Conservation (phyloP, 768 basidiomycete species). For the Polyporus arcularius region DNA sequence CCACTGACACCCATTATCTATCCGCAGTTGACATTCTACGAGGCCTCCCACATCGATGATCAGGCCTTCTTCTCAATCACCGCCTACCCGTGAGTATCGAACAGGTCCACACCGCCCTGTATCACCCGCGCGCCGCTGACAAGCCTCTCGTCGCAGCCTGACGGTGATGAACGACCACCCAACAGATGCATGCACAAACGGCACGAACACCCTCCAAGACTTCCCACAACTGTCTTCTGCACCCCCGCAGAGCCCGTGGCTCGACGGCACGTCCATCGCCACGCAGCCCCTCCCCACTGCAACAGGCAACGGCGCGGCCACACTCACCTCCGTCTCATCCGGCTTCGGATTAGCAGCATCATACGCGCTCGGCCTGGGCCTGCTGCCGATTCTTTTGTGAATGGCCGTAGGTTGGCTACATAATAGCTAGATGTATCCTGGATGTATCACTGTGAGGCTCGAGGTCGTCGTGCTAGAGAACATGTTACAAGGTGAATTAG, state of each 20-base stretch:
- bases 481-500: slow-evolving; percentile 14
- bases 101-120: background rate
- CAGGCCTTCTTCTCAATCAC: slow-evolving; percentile 44
- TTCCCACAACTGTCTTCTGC: slow-evolving; percentile 28
- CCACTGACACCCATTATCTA: background rate
- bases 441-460: background rate
- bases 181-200: slow-evolving; percentile 23
- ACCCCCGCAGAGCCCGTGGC: slow-evolving; percentile 27
- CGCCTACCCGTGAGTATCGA: slow-evolving; percentile 36
- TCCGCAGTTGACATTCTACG: slow-evolving; percentile 50
- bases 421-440: background rate
- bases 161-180: slow-evolving; percentile 17
- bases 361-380: background rate
- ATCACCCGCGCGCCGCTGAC: background rate
- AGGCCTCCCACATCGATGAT: slow-evolving; percentile 41
- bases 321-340: background rate
- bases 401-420: background rate
- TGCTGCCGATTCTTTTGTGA: background rate
- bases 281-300: slow-evolving; percentile 14
- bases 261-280: slow-evolving; percentile 24
- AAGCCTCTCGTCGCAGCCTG: background rate
- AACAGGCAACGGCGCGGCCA: slow-evolving; percentile 7
- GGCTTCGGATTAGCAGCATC: background rate
- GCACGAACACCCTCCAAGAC: slow-evolving; percentile 24
- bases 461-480: background rate